Percentiles rank a stretch among this genome's conserved stretches.
Evolutionary conservation across 2,329 filamentous ascomycete species (phyloP).

Genomic region (Plectosphaerella plurivora): DNA sequence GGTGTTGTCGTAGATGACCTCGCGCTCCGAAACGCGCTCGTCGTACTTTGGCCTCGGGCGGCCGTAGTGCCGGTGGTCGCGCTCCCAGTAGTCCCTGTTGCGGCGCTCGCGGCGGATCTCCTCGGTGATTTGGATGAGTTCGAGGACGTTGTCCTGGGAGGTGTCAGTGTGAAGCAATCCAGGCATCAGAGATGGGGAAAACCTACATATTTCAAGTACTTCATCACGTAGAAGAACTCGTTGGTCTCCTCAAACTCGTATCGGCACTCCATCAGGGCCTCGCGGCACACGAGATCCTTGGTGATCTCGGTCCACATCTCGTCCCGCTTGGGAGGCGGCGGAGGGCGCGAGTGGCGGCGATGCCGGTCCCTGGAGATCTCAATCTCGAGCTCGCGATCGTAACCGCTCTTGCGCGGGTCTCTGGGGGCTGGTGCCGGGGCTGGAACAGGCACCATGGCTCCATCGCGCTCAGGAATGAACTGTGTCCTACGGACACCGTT

Average conservation of each 20-base stretch:
- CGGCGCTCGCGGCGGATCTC: constrained; percentile 66
- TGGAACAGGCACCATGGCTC: constrained; percentile 21
- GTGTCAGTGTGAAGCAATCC: constrained; percentile 22
- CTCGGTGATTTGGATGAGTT: constrained; percentile 77
- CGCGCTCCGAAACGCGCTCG: constrained; percentile 62
- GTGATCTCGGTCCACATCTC: constrained; percentile 97
- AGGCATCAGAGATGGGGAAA: neutral
- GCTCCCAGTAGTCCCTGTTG: constrained; percentile 53
- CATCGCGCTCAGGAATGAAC: constrained; percentile 66
- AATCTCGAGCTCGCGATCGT: constrained; percentile 40
- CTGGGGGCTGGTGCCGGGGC: constrained; percentile 22
- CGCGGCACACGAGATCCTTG: constrained; percentile 80
- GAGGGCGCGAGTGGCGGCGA: constrained; percentile 29
- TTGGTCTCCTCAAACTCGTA: constrained; percentile 92
- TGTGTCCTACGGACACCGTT: constrained; percentile 71
- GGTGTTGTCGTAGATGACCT: constrained; percentile 57
- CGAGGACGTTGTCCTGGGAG: constrained; percentile 75
- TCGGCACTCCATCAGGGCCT: constrained; percentile 78
- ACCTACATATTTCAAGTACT: constrained; percentile 84
- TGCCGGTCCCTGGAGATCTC: constrained; percentile 46
- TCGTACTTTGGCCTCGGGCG: constrained; percentile 38
- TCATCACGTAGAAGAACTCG: constrained; percentile 86
- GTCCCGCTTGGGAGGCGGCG: constrained; percentile 39
- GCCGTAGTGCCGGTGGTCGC: constrained; percentile 29
- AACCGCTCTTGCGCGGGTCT: constrained; percentile 31